Evolutionary conservation across 208 protist genomes (phyloP).

Genomic region (Leishmania braziliensis): DNA sequence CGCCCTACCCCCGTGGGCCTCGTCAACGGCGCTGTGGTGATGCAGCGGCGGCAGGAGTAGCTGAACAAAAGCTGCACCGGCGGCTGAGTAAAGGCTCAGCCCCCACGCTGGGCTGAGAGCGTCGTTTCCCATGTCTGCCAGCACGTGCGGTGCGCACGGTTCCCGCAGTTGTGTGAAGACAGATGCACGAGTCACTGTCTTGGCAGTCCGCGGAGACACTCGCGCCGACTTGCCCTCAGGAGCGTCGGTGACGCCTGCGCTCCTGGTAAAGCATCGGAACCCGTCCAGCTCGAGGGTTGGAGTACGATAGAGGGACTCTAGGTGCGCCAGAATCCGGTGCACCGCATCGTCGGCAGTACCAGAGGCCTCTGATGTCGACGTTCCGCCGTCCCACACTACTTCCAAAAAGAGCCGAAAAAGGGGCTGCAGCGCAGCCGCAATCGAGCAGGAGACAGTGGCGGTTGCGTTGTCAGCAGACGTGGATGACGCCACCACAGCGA

Average conservation of each 20-base stretch:
- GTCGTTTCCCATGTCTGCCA: conserved; percentile 5
- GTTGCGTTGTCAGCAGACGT: neutral
- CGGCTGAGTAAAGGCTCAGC: conserved; percentile 16
- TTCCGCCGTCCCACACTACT: conserved; percentile 10
- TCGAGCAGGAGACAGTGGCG: conserved; percentile 2
- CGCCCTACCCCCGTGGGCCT: neutral
- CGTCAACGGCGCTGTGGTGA: neutral
- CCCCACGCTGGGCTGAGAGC: conserved; percentile 11
- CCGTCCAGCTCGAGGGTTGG: conserved; percentile 17
- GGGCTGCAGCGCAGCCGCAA: conserved; percentile 5
- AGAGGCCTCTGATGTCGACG: neutral
- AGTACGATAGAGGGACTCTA: conserved; percentile 13
- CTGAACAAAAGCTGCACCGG: conserved; percentile 12
- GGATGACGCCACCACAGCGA: neutral
- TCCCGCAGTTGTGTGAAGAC: conserved; percentile 5
- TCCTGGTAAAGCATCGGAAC: conserved; percentile 14
- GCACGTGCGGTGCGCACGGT: conserved; percentile 17
- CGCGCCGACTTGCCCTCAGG: neutral
- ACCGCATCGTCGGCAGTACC: neutral
- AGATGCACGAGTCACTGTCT: neutral
- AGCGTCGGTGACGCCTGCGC: neutral
- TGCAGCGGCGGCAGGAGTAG: neutral
- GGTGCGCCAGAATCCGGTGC: conserved; percentile 5
- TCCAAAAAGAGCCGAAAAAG: conserved; percentile 25
- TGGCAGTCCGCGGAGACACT: neutral